Evolutionary conservation across 139 green algal genomes (phyloP).

Genomic region (Tetraselmis chui): DNA sequence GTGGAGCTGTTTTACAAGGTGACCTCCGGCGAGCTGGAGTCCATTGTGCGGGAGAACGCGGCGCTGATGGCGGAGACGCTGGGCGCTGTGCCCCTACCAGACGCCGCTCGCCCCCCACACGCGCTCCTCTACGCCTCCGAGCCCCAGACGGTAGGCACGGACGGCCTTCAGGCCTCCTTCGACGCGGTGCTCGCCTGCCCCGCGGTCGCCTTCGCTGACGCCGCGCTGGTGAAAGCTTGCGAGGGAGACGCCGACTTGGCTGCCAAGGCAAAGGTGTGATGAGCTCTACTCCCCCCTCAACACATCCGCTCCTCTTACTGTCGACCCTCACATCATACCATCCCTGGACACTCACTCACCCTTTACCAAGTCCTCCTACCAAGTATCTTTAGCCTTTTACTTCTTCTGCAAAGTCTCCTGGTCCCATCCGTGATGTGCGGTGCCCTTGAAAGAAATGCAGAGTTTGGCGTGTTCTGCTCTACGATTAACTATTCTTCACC

Average conservation of each 20-base stretch:
- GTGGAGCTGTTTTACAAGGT: constrained; percentile 60
- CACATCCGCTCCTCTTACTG: no score
- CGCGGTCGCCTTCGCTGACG: not conserved
- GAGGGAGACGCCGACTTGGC: not conserved
- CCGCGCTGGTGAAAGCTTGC: not conserved
- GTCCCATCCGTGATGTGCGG: not conserved
- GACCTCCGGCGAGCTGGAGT: not conserved
- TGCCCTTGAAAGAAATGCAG: no score
- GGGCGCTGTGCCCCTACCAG: not conserved
- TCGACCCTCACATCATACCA: no score
- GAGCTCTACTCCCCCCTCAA: no score
- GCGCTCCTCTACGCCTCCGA: not conserved
- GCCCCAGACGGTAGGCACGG: not conserved
- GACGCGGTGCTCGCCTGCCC: not conserved
- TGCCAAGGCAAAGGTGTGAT: not conserved
- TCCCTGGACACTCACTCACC: no score
- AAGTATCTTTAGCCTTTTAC: not conserved
- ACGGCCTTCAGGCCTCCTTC: constrained; percentile 6
- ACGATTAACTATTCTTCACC: no score
- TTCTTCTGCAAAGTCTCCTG: not conserved
- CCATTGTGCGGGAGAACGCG: not conserved
- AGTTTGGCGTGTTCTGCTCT: no score
- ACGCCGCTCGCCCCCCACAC: not conserved
- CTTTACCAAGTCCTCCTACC: not conserved
- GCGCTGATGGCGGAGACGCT: constrained; percentile 3